Conservation (phyloP, 164 flowering plant species). For the Akebia trifoliata region DNA sequence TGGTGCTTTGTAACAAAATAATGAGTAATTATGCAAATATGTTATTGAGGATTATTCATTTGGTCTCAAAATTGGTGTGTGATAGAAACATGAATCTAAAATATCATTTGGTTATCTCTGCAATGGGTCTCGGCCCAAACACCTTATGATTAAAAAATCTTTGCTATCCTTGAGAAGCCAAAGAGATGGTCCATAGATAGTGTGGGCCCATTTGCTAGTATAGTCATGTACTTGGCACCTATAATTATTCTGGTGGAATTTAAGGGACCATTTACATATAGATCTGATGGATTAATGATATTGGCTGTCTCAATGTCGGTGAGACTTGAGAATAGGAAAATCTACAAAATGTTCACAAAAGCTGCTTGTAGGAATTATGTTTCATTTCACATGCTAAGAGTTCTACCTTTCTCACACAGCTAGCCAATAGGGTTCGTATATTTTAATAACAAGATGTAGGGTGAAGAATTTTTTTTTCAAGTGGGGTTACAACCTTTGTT, state of each 20-base stretch:
- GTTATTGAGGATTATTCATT: too few species aligned
- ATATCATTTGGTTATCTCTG: neutral
- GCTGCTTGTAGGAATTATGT: conserved; percentile 2
- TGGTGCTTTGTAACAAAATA: too few species aligned
- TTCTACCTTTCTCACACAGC: neutral
- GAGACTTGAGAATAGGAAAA: neutral
- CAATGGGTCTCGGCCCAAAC: neutral
- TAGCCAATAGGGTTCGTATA: neutral
- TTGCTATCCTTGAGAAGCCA: neutral
- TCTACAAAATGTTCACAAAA: neutral
- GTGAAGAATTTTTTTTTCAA: too few species aligned
- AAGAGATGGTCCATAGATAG: neutral
- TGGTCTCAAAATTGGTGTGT: too few species aligned
- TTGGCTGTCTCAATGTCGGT: conserved; percentile 23
- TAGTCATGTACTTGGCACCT: conserved; percentile 16
- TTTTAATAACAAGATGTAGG: too few species aligned
- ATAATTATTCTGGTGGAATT: conserved; percentile 2
- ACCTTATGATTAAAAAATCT: neutral
- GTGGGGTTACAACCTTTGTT: too few species aligned
- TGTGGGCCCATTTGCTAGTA: too few species aligned
- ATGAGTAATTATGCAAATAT: too few species aligned
- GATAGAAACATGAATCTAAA: neutral
- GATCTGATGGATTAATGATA: conserved; percentile 15
- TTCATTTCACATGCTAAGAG: conserved; percentile 6
- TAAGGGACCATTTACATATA: conserved; percentile 23